A percentile compares a stretch with the other conserved stretches of the same genome.
These are phyloP conservation scores for Solanum habrochaites DNA, from an alignment of 257 asterid genomes.

Conservation along the genomic window DNA sequence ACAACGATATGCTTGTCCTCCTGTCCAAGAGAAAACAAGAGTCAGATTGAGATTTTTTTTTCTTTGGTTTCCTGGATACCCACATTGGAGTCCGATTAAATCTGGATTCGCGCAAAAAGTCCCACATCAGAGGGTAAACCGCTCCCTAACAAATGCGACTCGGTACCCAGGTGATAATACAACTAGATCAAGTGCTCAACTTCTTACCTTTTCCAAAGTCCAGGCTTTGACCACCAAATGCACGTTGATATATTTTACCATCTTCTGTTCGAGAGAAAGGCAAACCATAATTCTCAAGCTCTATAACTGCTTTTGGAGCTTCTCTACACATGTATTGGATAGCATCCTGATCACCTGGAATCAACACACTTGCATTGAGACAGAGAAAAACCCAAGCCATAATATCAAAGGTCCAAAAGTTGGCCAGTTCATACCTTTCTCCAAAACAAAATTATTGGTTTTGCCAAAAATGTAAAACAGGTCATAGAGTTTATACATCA, in stretches of 20 bases:
- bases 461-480: not conserved
- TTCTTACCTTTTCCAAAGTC: conserved; percentile 79
- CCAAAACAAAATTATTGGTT: not conserved
- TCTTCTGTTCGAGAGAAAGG: conserved; percentile 98
- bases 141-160: not conserved
- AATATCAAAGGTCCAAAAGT: not conserved
- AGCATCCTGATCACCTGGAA: conserved; percentile 90
- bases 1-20: conserved; percentile 99
- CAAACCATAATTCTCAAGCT: conserved; percentile 82
- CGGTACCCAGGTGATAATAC: not conserved
- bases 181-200: not conserved
- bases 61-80: not conserved
- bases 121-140: not conserved
- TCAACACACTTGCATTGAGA: not conserved
- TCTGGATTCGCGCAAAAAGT: not conserved
- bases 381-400: not conserved
- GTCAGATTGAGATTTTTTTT: not conserved
- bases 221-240: conserved; percentile 97
- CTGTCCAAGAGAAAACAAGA: conserved; percentile 18
- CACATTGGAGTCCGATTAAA: not conserved
- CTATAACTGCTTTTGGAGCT: conserved; percentile 93
- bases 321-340: conserved; percentile 93
- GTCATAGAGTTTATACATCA: not conserved
- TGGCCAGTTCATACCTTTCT: not conserved
- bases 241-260: conserved; percentile 94